Evolutionary conservation across 495 filamentous ascomycete genomes (phyloP).

Genomic region (Chaetomium cochliodes): DNA sequence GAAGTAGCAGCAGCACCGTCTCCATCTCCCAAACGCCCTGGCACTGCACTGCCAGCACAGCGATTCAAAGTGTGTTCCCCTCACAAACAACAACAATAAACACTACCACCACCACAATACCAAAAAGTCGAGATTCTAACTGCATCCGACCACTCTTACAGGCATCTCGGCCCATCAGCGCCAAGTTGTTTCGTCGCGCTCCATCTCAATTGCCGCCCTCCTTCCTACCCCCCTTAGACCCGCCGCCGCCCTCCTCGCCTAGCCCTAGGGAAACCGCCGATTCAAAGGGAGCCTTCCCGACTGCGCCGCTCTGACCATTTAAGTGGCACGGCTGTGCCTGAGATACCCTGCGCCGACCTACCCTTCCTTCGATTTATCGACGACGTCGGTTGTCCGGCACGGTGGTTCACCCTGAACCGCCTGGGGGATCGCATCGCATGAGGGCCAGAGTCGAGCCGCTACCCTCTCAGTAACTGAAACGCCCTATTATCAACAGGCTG

Average conservation of each 20-base stretch:
- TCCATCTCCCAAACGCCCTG: conserved; percentile 24
- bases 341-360: conserved; percentile 12
- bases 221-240: conserved; percentile 1
- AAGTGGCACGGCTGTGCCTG: conserved; percentile 18
- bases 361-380: conserved; percentile 6
- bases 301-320: conserved; percentile 21
- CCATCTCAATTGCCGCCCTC: conserved; percentile 16
- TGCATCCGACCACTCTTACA: background rate
- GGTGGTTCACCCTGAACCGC: conserved; percentile 8
- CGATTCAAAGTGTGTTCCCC: conserved; percentile 2
- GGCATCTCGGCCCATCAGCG: background rate
- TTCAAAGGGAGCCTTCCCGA: conserved; percentile 5
- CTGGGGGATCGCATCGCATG: conserved; percentile 13
- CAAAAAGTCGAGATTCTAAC: background rate
- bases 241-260: conserved; percentile 3
- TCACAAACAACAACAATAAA: background rate
- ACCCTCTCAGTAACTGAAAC: conserved; percentile 9
- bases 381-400: background rate
- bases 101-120: background rate
- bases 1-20: background rate
- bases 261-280: conserved; percentile 16
- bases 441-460: conserved; percentile 4
- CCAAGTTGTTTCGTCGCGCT: background rate
- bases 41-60: conserved; percentile 17
- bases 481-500: conserved; percentile 6